A percentile compares a stretch with the other conserved stretches of the same genome.
phyloP scores from a whole-genome alignment of 306 rosid genomes.

The Fragaria nilgerrensis region DNA sequence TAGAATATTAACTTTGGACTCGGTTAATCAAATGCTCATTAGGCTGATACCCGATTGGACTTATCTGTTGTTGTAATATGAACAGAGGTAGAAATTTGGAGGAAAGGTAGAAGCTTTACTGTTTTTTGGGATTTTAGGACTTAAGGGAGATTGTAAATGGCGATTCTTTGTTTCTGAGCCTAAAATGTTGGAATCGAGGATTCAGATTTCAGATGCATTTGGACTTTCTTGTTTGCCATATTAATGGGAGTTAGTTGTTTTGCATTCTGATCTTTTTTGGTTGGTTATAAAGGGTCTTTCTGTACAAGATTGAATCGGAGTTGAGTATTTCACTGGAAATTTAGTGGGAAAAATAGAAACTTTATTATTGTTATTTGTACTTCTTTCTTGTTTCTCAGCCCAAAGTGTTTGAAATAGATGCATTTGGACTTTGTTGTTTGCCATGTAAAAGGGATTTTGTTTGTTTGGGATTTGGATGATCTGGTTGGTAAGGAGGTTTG shows the following conservation, averaged over 20 bases:
- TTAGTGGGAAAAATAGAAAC: neutral
- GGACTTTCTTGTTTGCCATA: neutral
- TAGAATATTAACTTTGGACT: neutral
- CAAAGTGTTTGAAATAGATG: neutral
- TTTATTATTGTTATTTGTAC: neutral
- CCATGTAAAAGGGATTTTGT: neutral
- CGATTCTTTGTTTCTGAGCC: neutral
- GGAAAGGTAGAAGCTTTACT: neutral
- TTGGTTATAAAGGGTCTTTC: neutral
- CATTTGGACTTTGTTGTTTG: constrained; percentile 2
- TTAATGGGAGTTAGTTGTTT: neutral
- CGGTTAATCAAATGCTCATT: neutral
- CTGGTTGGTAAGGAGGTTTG: constrained; percentile 5
- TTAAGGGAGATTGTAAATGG: neutral
- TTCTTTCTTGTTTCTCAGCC: neutral
- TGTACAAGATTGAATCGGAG: neutral
- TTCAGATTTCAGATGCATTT: neutral
- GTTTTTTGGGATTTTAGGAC: neutral
- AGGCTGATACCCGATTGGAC: neutral
- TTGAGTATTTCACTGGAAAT: neutral
- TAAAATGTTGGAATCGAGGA: neutral
- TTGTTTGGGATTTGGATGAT: neutral
- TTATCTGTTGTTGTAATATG: neutral
- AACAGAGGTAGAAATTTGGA: neutral
- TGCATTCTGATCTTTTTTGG: neutral